Percentiles rank a stretch among this genome's conserved stretches.
Conservation (phyloP, 371 early-diverging fungal species). For the Thermomucor indicae-seudaticae region DNA sequence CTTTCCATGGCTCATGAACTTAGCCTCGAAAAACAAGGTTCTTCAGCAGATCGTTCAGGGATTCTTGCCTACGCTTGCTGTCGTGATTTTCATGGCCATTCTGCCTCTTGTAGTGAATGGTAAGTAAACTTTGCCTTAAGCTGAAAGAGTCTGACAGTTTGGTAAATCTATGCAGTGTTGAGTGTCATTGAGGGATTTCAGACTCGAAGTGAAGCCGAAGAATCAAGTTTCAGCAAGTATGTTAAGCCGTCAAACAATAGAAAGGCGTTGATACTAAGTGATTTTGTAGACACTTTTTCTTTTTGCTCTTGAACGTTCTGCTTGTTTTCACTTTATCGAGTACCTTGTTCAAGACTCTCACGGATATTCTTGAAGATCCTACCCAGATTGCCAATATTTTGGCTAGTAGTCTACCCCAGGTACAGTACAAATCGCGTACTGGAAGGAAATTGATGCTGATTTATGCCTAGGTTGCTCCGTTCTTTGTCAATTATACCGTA, state of each 20-base stretch:
- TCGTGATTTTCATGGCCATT: slow-evolving; percentile 52
- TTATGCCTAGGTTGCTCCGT: slow-evolving; percentile 46
- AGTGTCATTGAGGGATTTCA: slow-evolving; percentile 62
- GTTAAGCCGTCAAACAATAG: background rate
- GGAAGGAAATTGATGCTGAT: too few species aligned
- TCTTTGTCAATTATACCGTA: slow-evolving; percentile 63
- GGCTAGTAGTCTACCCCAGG: slow-evolving; percentile 66
- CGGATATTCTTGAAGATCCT: slow-evolving; percentile 66
- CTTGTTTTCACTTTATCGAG: slow-evolving; percentile 80
- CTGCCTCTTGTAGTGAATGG: slow-evolving; percentile 65
- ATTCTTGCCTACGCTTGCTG: slow-evolving; percentile 56
- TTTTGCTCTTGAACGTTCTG: slow-evolving; percentile 84
- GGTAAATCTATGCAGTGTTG: slow-evolving; percentile 15
- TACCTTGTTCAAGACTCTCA: slow-evolving; percentile 69
- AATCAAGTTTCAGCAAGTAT: slow-evolving; percentile 64
- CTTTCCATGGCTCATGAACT: slow-evolving; percentile 41
- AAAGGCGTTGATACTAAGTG: background rate
- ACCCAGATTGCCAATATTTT: slow-evolving; percentile 65
- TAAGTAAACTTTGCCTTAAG: slow-evolving; percentile 15
- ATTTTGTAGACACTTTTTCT: slow-evolving; percentile 74
- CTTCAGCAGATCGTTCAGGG: slow-evolving; percentile 53
- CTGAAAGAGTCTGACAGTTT: background rate
- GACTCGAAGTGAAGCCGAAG: slow-evolving; percentile 66
- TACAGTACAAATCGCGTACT: too few species aligned
- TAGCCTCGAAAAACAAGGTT: slow-evolving; percentile 44